A percentile compares a stretch with the other conserved stretches of the same genome.
These are phyloP conservation scores for Stentor roeselii DNA, from an alignment of 73 alveolate species.

Conservation along the genomic window DNA sequence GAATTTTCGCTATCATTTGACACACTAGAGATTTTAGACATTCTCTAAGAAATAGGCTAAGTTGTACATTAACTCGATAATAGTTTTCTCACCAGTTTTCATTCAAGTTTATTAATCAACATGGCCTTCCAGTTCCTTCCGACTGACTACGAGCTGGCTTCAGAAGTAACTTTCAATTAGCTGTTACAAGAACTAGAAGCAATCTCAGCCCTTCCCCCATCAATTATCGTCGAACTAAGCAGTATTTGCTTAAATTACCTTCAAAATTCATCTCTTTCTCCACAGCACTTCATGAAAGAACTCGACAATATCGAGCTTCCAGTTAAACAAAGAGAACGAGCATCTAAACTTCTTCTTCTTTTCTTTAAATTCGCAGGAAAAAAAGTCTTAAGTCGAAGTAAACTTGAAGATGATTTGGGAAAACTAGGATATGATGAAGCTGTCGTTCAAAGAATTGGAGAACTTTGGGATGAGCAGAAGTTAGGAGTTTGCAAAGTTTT, in stretches of 20 bases:
- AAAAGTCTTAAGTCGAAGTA: not conserved
- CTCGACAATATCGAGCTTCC: conserved; percentile 14
- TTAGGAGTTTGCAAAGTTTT: conserved; percentile 21
- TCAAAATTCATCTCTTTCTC: conserved; percentile 14
- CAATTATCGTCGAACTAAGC: not conserved
- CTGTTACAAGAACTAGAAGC: not conserved
- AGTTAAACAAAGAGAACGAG: not conserved
- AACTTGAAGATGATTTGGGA: not conserved
- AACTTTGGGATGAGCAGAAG: conserved; percentile 9
- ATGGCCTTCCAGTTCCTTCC: conserved; percentile 24
- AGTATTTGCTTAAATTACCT: not conserved
- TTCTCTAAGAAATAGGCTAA: not conserved
- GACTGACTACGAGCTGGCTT: conserved; percentile 6
- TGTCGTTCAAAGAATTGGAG: conserved; percentile 15
- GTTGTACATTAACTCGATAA: too few relatives aligned
- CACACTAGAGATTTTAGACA: not conserved
- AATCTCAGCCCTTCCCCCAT: not conserved
- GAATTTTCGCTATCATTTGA: not conserved
- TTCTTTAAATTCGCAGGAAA: conserved; percentile 18
- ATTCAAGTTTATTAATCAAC: too few relatives aligned
- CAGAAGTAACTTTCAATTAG: conserved; percentile 17
- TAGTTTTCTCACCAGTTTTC: too few relatives aligned
- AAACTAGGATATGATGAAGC: conserved; percentile 15
- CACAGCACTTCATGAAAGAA: conserved; percentile 10
- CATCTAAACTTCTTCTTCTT: not conserved